These are phyloP conservation scores for Astrephomene gubernaculifera DNA, from an alignment of 139 green algal species.

Conservation along the genomic window DNA sequence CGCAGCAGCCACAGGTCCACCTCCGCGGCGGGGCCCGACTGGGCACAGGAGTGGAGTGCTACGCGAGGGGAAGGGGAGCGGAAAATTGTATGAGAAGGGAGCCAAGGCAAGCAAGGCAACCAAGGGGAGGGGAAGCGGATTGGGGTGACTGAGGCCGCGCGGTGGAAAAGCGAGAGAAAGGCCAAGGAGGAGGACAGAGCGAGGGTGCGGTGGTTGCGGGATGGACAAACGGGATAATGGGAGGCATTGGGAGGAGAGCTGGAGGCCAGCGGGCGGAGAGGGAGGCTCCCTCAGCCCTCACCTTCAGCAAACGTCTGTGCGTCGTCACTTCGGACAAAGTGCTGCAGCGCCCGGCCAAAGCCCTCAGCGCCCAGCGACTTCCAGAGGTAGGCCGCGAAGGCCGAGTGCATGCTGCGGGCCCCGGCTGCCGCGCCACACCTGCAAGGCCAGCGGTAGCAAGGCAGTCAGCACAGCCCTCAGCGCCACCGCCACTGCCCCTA, in stretches of 20 bases:
- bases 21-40: neutral
- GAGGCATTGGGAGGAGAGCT: too few species aligned
- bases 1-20: constrained; percentile 35
- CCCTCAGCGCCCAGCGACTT: neutral
- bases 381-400: constrained; percentile 39
- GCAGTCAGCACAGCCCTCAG: neutral
- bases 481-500: too few species aligned
- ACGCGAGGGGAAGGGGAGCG: neutral
- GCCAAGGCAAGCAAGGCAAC: too few species aligned
- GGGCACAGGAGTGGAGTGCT: constrained; percentile 23
- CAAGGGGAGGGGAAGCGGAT: too few species aligned
- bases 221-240: too few species aligned
- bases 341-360: constrained; percentile 17
- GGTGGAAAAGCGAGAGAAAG: too few species aligned
- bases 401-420: neutral
- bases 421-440: neutral
- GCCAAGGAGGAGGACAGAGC: too few species aligned
- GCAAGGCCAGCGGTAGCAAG: neutral
- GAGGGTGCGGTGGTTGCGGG: too few species aligned
- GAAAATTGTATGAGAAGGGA: too few species aligned
- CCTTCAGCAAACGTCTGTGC: neutral
- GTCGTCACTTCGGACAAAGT: constrained; percentile 15
- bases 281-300: too few species aligned
- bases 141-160: too few species aligned
- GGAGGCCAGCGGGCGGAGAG: too few species aligned